Evolutionary conservation across 352 stramenopile species (phyloP), one percentile per base, ranked within the genome.

Genomic region (Plasmopara viticola): DNA sequence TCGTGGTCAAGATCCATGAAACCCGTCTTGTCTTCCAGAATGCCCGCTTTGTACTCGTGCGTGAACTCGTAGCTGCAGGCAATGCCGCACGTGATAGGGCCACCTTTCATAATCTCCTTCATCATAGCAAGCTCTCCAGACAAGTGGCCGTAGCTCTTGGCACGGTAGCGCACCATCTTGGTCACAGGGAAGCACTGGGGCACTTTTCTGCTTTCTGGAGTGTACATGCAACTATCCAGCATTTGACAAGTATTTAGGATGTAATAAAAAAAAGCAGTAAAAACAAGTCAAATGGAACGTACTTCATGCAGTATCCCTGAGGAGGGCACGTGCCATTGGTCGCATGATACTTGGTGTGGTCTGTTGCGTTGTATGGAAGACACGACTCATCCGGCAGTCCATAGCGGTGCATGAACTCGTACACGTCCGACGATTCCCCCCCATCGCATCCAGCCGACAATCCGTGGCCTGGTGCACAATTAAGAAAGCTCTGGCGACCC

Each of bases 1-100:
- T 90, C 83, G 66, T 93, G 83, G 57, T 93, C 77, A 61, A 94
- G 78, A 53, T 88, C 75, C 67, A 84, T 90, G 37, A 89, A 89
- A 5, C 79, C 76, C 6, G 76, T 93, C 52, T 90, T 97, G 60
- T 95, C 82, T 44, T 95, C 72, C 34, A 96, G 74, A 49, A 98
- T 89, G 4, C 95, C 95, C 18, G 89, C 94, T 31, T 82, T 91
- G 80, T 99, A 98, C 44, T 92, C 71, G 53, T 84, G 89, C 43
- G 70, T 85, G 56, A 95, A 90, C 17, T 62, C 74, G 9, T 78
- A n/a, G 60, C 78, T 89, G 53, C 93, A 97, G 49, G 96, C 92
- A 44, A 98, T 94, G 45, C 83, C 90, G 43, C 93, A 97, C 6
- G 93, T 94, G 50, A 98, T 95, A 6, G 94, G 94, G 1, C 95